A percentile compares a stretch with the other conserved stretches of the same genome.
These are phyloP conservation scores for Solanum aculeatissimum DNA, from an alignment of 305 asterid species.

Conservation along the genomic window DNA sequence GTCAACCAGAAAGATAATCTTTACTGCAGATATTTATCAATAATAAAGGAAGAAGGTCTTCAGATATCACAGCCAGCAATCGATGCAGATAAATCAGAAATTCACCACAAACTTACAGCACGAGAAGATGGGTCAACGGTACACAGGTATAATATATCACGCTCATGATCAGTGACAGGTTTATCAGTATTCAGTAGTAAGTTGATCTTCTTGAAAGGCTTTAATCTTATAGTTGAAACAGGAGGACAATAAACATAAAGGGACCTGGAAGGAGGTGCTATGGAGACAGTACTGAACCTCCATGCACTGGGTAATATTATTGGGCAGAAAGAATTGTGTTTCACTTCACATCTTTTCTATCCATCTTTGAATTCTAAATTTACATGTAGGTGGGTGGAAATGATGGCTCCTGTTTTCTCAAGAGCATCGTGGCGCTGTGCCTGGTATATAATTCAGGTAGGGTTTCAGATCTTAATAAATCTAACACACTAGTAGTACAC, in stretches of 20 bases:
- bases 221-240: slow-evolving; percentile 1
- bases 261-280: slow-evolving; percentile 44
- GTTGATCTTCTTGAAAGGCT: not conserved
- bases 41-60: slow-evolving; percentile 51
- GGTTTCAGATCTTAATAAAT: not conserved
- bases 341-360: not conserved
- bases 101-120: slow-evolving; percentile 55
- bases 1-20: not conserved
- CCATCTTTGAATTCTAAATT: not conserved
- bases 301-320: slow-evolving; percentile 60
- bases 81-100: slow-evolving; percentile 43
- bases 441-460: slow-evolving; percentile 79
- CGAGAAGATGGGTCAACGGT: slow-evolving; percentile 34
- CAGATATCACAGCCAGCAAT: slow-evolving; percentile 81
- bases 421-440: slow-evolving; percentile 62
- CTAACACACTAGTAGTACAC: not conserved
- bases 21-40: slow-evolving; percentile 44
- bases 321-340: not conserved
- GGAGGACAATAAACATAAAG: slow-evolving; percentile 29
- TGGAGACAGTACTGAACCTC: slow-evolving; percentile 44
- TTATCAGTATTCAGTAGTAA: not conserved
- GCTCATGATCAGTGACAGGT: not conserved
- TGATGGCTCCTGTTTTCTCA: slow-evolving; percentile 88
- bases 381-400: slow-evolving; percentile 55
- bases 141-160: slow-evolving; percentile 35